Evolutionary conservation across 371 early-diverging fungal genomes (phyloP).

Genomic region (Circinella umbellata): DNA sequence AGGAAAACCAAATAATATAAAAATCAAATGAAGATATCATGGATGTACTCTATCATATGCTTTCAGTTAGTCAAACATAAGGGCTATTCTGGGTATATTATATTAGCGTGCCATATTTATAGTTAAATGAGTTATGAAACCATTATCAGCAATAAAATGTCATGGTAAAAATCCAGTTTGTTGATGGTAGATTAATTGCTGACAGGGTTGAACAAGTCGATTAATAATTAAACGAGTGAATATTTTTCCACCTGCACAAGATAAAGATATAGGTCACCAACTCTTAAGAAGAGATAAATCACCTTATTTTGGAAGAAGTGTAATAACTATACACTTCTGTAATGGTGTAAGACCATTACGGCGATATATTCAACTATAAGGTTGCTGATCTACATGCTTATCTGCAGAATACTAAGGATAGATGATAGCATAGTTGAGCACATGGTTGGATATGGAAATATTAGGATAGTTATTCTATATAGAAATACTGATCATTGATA

Average conservation of each 20-base stretch:
- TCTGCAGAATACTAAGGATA: too few species aligned
- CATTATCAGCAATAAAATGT: conserved; percentile 24
- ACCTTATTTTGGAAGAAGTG: conserved; percentile 26
- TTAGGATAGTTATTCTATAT: too few species aligned
- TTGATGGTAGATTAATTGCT: conserved; percentile 8
- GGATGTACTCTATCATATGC: too few species aligned
- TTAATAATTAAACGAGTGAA: conserved; percentile 20
- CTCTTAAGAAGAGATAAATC: conserved; percentile 19
- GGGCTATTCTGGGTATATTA: background rate
- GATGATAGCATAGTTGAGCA: too few species aligned
- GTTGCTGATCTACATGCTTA: too few species aligned
- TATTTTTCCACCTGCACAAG: conserved; percentile 19
- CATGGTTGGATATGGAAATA: too few species aligned
- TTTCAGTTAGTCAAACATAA: conserved; percentile 14
- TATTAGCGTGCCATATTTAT: conserved; percentile 10
- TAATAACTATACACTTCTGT: background rate
- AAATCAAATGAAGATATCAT: too few species aligned
- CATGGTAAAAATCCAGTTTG: conserved; percentile 25
- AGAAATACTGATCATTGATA: too few species aligned
- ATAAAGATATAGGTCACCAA: conserved; percentile 36
- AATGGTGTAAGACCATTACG: too few species aligned
- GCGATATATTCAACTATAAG: too few species aligned
- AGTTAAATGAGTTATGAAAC: background rate
- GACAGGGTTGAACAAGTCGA: background rate
- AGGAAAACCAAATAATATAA: too few species aligned